Evolutionary conservation across 2,329 filamentous ascomycete genomes (phyloP).

Genomic region (Botrytis medusae): DNA sequence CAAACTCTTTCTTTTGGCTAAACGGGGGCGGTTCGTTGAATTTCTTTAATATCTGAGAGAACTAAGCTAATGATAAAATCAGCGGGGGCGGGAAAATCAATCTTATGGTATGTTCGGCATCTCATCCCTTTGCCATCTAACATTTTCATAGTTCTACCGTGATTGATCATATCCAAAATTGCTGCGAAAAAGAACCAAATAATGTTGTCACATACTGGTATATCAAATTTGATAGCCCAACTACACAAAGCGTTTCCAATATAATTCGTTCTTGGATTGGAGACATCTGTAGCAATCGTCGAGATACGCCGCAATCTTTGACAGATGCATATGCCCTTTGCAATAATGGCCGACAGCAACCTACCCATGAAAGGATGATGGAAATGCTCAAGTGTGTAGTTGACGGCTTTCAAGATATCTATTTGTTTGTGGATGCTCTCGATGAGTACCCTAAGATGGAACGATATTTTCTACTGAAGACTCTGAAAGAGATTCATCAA

Average conservation of each 20-base stretch:
- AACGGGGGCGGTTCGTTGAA: conserved; percentile 26
- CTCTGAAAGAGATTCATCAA: not conserved
- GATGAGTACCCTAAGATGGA: not conserved
- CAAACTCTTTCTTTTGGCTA: conserved; percentile 25
- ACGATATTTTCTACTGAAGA: not conserved
- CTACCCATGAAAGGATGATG: not conserved
- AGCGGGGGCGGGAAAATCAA: conserved; percentile 26
- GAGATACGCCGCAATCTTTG: not conserved
- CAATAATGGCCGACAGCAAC: not conserved
- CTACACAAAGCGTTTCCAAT: conserved; percentile 21
- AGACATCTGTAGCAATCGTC: not conserved
- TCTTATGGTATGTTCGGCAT: conserved; percentile 16
- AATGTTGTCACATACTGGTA: conserved; percentile 25
- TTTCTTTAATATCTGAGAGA: not conserved
- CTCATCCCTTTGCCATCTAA: not conserved
- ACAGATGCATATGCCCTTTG: not conserved
- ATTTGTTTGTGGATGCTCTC: not conserved
- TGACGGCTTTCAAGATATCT: not conserved
- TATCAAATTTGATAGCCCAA: conserved; percentile 21
- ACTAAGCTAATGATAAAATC: not conserved
- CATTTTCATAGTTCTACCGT: conserved; percentile 22
- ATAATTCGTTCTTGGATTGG: not conserved
- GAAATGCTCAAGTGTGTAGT: not conserved
- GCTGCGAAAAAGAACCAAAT: conserved; percentile 3
- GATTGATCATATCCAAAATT: conserved; percentile 21